Evolutionary conservation across 768 basidiomycete genomes (phyloP), one percentile per base, ranked within the genome.

Genomic region (Suillus brevipes): DNA sequence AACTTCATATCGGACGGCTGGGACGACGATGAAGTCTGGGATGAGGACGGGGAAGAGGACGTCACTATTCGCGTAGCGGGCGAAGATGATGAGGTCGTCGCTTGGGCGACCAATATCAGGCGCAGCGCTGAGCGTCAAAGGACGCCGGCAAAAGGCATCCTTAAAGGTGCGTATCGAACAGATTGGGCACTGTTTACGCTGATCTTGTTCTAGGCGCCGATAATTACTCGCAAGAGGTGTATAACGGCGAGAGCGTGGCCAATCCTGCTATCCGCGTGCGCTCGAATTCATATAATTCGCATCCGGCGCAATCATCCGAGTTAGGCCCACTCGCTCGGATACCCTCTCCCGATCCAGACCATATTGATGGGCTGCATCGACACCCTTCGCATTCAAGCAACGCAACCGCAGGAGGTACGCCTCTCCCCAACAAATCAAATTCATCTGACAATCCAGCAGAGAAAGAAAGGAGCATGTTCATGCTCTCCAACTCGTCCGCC

Each of bases 401-500:
- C 53, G 23, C 66, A 61, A 64, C 69, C 57, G 34, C 66, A 6
- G 70, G 73, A 71, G 75, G 74, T 75, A 70, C 8, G 50, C 25
- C 16, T 28, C 7, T 28, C 1, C 5, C 0, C 28, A 25, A 1
- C 8, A 28, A 7, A 50, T 25, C 50, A 28, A 79, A 89, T 36
- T 71, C 78, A 68, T 80, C 65, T 78, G 77, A 65, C 70, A 57
- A 68, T 78, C 63, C 79, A 56, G 75, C 78, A 59, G 64, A 83
- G 23, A 66, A 80, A 67, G 77, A 81, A 66, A 71, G 77, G 43
- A 76, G 75, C 80, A 80, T 93, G 34, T 97, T 94, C 81, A 87
- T 84, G 67, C 89, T 96, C 71, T 88, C 95, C n/a, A 87, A 82
- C 78, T 94, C 91, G 18, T 97, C 95, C 13, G 95, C 95, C 1